phyloP scores from a whole-genome alignment of 2,329 filamentous ascomycete genomes.

The Zymoseptoria pseudotritici region DNA sequence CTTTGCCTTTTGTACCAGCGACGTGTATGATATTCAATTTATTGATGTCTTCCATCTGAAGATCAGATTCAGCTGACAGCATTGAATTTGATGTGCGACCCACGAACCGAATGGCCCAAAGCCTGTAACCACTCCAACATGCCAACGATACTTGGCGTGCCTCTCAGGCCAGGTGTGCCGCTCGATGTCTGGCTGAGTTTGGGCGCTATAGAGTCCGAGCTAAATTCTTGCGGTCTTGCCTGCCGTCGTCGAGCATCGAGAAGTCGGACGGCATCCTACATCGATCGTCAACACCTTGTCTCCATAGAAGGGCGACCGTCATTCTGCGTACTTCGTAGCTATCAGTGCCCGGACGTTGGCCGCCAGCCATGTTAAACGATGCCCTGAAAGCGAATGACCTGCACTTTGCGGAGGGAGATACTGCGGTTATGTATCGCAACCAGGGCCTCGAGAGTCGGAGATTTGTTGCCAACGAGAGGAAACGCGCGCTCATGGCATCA shows the following conservation, averaged over 20 bases:
- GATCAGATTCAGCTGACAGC: not conserved
- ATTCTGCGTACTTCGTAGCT: not conserved
- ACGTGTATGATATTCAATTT: slow-evolving; percentile 58
- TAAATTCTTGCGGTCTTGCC: not conserved
- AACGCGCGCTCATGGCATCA: not conserved
- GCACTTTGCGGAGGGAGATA: not conserved
- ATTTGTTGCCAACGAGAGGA: not conserved
- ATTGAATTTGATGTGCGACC: not conserved
- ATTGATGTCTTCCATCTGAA: slow-evolving; percentile 15
- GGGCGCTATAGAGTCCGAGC: not conserved
- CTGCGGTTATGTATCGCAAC: not conserved
- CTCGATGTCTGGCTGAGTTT: not conserved
- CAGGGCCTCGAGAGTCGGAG: not conserved
- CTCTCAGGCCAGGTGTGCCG: slow-evolving; percentile 10
- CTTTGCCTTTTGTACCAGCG: slow-evolving; percentile 90
- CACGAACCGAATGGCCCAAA: slow-evolving; percentile 18
- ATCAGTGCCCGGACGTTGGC: no score
- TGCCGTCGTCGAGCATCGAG: not conserved
- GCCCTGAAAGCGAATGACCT: not conserved
- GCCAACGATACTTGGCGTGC: slow-evolving; percentile 17
- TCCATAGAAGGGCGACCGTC: not conserved
- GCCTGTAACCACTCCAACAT: slow-evolving; percentile 19
- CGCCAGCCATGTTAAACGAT: not conserved
- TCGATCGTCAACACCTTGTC: not conserved
- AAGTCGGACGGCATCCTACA: slow-evolving; percentile 2